These are phyloP conservation scores for Neurospora terricola DNA, from an alignment of 495 filamentous ascomycete genomes.

Conservation along the genomic window DNA sequence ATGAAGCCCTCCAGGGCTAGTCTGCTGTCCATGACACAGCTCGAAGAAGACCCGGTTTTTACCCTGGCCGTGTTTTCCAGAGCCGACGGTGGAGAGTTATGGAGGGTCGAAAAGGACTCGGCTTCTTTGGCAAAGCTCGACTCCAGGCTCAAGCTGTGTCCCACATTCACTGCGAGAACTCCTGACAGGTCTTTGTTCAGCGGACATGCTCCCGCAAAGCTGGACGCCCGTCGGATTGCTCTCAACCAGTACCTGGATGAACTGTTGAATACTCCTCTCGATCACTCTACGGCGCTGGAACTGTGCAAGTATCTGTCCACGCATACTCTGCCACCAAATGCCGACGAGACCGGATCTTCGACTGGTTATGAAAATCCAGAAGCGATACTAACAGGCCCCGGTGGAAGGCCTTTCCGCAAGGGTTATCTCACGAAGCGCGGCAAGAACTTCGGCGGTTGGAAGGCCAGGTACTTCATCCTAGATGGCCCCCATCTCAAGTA, in stretches of 20 bases:
- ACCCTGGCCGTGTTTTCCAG: constrained; percentile 77
- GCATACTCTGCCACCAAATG: constrained; percentile 69
- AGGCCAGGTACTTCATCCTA: constrained; percentile 85
- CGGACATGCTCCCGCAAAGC: constrained; percentile 87
- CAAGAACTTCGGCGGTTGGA: constrained; percentile 99
- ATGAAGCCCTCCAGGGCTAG: constrained; percentile 79
- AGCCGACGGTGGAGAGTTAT: constrained; percentile 69
- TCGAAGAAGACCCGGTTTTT: constrained; percentile 89
- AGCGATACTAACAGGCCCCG: constrained; percentile 38
- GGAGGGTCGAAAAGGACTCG: constrained; percentile 89
- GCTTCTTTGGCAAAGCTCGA: constrained; percentile 74
- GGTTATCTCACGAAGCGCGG: constrained; percentile 94
- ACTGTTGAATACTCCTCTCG: constrained; percentile 71
- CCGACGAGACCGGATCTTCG: constrained; percentile 50
- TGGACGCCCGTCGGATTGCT: constrained; percentile 75
- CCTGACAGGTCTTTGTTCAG: constrained; percentile 81
- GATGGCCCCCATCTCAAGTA: constrained; percentile 86
- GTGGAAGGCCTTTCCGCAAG: constrained; percentile 64
- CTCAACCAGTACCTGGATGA: constrained; percentile 78
- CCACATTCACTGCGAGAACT: constrained; percentile 55
- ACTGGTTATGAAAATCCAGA: constrained; percentile 25
- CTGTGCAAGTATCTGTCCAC: constrained; percentile 84
- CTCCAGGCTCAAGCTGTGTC: constrained; percentile 60
- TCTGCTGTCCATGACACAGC: constrained; percentile 55
- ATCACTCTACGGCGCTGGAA: constrained; percentile 66